A percentile compares a stretch with the other conserved stretches of the same genome.
phyloP scores from a whole-genome alignment of 441 rosid genomes.

The Populus hybrid region DNA sequence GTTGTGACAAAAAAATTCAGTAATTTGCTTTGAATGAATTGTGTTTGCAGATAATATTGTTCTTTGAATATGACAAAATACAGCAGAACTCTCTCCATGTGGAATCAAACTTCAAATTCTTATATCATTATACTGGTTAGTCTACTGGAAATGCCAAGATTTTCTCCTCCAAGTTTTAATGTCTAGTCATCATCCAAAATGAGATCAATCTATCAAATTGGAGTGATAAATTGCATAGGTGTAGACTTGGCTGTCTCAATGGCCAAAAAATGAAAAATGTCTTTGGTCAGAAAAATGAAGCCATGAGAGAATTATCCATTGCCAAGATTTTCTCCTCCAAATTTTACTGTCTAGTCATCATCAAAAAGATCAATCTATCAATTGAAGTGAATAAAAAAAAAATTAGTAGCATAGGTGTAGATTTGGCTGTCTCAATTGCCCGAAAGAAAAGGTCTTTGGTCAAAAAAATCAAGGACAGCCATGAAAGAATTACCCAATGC shows the following conservation, averaged over 20 bases:
- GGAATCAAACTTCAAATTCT: neutral
- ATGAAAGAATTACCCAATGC: constrained; percentile 41
- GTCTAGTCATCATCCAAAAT: neutral
- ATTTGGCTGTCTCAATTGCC: neutral
- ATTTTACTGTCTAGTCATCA: neutral
- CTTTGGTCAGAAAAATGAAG: neutral
- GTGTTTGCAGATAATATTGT: neutral
- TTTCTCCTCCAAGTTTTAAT: neutral
- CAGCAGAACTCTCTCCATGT: neutral
- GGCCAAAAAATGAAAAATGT: neutral
- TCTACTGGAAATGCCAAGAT: neutral
- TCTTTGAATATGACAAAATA: neutral
- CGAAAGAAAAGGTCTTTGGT: neutral
- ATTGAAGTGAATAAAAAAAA: neutral
- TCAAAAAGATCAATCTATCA: neutral
- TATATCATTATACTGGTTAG: neutral
- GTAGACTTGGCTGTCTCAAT: neutral
- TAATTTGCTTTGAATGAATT: neutral
- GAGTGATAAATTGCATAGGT: neutral
- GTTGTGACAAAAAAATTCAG: neutral
- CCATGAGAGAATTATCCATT: neutral
- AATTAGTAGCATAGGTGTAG: neutral
- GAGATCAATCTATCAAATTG: neutral
- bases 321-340: neutral
- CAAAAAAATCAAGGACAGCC: neutral